These are phyloP conservation scores for Xylariaceae sp. DNA, from an alignment of 2,329 filamentous ascomycete species.

Conservation along the genomic window DNA sequence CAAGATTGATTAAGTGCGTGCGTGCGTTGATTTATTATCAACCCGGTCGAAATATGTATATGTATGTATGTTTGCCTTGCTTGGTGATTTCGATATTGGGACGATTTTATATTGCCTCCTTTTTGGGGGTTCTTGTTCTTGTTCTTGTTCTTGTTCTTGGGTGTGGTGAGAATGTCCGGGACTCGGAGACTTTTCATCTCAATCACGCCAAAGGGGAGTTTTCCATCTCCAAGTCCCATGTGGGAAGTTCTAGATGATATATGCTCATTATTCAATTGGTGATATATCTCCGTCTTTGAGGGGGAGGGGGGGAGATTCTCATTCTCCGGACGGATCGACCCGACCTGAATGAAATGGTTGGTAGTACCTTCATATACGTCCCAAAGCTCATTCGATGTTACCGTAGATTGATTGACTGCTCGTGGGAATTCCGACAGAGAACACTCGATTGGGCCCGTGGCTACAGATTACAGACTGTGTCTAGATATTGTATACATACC, in stretches of 20 bases:
- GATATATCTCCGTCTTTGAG: not conserved
- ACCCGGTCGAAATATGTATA: not conserved
- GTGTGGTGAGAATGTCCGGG: not conserved
- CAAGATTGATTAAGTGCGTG: too few species aligned
- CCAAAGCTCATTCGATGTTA: not conserved
- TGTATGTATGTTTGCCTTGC: not conserved
- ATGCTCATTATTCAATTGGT: not conserved
- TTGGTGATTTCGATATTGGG: not conserved
- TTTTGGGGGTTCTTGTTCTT: not conserved
- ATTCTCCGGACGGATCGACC: not conserved
- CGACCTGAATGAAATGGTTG: not conserved
- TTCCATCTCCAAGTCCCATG: not conserved
- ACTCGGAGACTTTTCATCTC: not conserved
- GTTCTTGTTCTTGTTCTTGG: not conserved
- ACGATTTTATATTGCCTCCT: not conserved
- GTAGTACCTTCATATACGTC: not conserved
- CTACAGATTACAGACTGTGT: too few species aligned
- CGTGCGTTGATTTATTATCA: not conserved
- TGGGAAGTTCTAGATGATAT: not conserved
- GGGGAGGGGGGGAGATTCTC: too few species aligned
- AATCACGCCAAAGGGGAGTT: not conserved
- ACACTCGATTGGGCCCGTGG: not conserved
- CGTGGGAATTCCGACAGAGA: not conserved
- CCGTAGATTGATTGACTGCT: not conserved
- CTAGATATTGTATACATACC: not conserved